These are phyloP conservation scores for Graphilbum ipis-grandicollis DNA, from an alignment of 2,329 filamentous ascomycete genomes.

Conservation along the genomic window DNA sequence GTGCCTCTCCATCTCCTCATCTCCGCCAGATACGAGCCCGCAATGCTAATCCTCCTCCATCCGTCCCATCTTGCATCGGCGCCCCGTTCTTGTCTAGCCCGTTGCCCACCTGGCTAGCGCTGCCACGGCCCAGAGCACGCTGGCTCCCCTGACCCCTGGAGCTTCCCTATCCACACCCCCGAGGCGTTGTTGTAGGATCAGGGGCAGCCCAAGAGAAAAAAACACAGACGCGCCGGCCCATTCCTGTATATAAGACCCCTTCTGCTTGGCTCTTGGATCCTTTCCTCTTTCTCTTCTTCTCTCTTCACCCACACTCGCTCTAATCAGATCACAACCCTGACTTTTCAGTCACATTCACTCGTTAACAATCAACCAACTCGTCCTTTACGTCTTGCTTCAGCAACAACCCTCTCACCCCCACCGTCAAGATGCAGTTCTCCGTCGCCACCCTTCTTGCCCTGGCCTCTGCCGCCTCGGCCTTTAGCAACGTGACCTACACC, in stretches of 20 bases:
- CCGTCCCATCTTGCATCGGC: slow-evolving; percentile 6
- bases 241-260: slow-evolving; percentile 11
- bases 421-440: slow-evolving; percentile 50
- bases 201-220: too few relatives aligned
- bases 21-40: too few relatives aligned
- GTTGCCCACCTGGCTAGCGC: background rate
- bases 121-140: too few relatives aligned
- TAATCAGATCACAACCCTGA: slow-evolving; percentile 27
- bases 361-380: slow-evolving; percentile 20
- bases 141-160: too few relatives aligned
- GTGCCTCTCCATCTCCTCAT: too few relatives aligned
- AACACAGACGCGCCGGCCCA: slow-evolving; percentile 1
- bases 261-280: slow-evolving; percentile 7
- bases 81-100: slow-evolving; percentile 1
- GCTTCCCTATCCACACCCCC: too few relatives aligned
- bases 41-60: background rate
- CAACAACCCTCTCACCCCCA: slow-evolving; percentile 16
- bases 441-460: slow-evolving; percentile 33
- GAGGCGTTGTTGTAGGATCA: too few relatives aligned
- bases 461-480: slow-evolving; percentile 26
- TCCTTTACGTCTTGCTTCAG: slow-evolving; percentile 7
- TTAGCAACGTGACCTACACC: slow-evolving; percentile 31
- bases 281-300: slow-evolving; percentile 16
- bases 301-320: slow-evolving; percentile 33
- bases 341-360: slow-evolving; percentile 42